phyloP scores from a whole-genome alignment of 2,329 filamentous ascomycete genomes.

The Apiospora hydei region DNA sequence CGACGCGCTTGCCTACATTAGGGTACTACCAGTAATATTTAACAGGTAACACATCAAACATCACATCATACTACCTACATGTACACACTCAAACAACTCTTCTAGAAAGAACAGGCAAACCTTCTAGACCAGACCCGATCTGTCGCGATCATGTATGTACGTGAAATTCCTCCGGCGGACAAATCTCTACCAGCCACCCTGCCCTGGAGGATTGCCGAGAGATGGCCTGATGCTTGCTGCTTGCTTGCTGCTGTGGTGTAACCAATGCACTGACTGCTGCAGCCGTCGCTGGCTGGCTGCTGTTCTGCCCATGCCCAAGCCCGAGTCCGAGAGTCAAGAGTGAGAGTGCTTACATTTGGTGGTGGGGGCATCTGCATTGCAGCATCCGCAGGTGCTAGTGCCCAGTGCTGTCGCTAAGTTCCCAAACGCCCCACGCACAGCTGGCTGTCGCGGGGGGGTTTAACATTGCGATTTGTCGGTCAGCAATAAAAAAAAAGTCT shows the following conservation, averaged over 20 bases:
- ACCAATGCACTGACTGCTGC: background rate
- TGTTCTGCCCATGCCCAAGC: background rate
- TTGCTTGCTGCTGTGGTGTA: slow-evolving; percentile 2
- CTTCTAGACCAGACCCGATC: slow-evolving; percentile 9
- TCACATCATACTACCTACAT: background rate
- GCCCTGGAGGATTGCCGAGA: background rate
- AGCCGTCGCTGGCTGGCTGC: too few species aligned
- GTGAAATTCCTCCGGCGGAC: background rate
- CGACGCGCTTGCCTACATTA: slow-evolving; percentile 17
- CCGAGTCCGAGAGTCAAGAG: background rate
- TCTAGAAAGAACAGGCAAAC: background rate
- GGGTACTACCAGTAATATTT: slow-evolving; percentile 20
- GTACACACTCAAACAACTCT: background rate
- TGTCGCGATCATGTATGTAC: slow-evolving; percentile 7
- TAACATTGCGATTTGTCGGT: slow-evolving; percentile 19
- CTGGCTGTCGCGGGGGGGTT: slow-evolving; percentile 7
- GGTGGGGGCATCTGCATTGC: background rate
- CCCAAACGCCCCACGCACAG: slow-evolving; percentile 8
- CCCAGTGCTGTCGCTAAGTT: background rate
- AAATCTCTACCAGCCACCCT: background rate
- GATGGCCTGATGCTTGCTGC: background rate
- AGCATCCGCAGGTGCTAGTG: slow-evolving; percentile 5
- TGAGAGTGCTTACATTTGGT: background rate
- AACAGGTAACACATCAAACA: slow-evolving; percentile 14
- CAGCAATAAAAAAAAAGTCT: background rate